Evolutionary conservation across 495 filamentous ascomycete genomes (phyloP), one percentile per base, ranked within the genome.

Genomic region (Paragyromitra xinjiangensis): DNA sequence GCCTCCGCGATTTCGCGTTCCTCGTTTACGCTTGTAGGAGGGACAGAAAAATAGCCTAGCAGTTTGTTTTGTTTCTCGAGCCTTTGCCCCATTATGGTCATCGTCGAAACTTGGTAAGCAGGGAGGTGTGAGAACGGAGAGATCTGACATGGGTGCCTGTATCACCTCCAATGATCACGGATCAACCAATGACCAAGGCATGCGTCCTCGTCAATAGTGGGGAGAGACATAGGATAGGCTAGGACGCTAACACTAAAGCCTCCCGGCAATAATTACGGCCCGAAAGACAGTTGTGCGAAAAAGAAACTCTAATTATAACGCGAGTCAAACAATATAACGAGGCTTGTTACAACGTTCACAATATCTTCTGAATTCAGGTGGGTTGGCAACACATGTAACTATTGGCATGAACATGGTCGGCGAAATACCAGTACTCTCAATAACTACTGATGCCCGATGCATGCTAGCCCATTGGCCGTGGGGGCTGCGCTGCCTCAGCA

Each of bases 101-200:
- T 64, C 40, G 22, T 37, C 51, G 40, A 64, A 59, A 71, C 68
- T 61, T 59, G 50, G 24, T 42, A 66, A 53, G 44, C 22, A 37
- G 37, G 66, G 48, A 72, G 40, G 68, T 16, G 69, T 66, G 40
- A 53, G 69, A 73, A 56, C 45, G 42, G 56, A 61, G 73, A 75
- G 45, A 75, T 75, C 73, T 75, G 62, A 77, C 74, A 66, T 58
- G 74, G 74, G 51, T 50, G 22, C 48, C 16, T 55, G 65, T 56
- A 63, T 34, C 34, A 62, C 72, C 24, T 24, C 44, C 68, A 77
- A 77, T 66, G 45, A 76, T 56, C 73, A 77, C 68, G 62, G 73
- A 77, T 77, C 73, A 77, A 61, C 73, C 68, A 77, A 77, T 72
- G 73, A 22, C 37, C 69, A 64, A 56, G 53, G 64, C 42, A 75